Evolutionary conservation across 805 yeast genomes (phyloP).

Genomic region (Saccharomyces mikatae): DNA sequence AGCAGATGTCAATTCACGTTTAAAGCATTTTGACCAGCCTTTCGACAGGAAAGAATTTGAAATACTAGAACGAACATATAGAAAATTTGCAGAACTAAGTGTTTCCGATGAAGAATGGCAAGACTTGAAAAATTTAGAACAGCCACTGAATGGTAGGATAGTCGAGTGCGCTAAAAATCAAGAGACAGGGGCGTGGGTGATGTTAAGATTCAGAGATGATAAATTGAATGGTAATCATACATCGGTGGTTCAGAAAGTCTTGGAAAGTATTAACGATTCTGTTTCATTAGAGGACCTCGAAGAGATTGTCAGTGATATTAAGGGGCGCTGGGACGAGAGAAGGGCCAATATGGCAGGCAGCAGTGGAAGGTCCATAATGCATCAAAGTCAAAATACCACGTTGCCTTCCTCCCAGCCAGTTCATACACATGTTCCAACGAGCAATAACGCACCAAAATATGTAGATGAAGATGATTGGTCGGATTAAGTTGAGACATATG

Average conservation of each 20-base stretch:
- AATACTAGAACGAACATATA: conserved; percentile 40
- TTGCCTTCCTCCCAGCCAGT: conserved; percentile 1
- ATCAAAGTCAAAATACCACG: neutral
- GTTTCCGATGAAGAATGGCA: conserved; percentile 76
- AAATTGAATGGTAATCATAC: conserved; percentile 81
- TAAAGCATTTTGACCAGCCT: conserved; percentile 26
- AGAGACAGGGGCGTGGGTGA: conserved; percentile 63
- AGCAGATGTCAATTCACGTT: conserved; percentile 27
- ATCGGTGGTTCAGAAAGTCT: conserved; percentile 70
- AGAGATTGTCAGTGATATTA: conserved; percentile 48
- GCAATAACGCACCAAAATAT: conserved; percentile 19
- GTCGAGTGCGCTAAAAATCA: conserved; percentile 72
- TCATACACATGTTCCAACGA: conserved; percentile 2
- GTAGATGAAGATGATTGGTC: conserved; percentile 31
- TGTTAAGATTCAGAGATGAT: conserved; percentile 88
- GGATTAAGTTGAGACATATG: conserved; percentile 17
- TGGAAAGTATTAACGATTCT: conserved; percentile 78
- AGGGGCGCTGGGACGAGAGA: conserved; percentile 55
- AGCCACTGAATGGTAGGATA: conserved; percentile 83
- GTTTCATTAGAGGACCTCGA: conserved; percentile 72
- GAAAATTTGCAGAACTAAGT: conserved; percentile 56
- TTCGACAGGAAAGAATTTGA: conserved; percentile 27
- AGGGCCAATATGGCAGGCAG: conserved; percentile 23
- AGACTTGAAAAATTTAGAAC: conserved; percentile 52
- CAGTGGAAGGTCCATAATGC: conserved; percentile 3